Evolutionary conservation across 148 eudicot genomes (phyloP), one percentile per base, ranked within the genome.

Genomic region (Cornus kousa): DNA sequence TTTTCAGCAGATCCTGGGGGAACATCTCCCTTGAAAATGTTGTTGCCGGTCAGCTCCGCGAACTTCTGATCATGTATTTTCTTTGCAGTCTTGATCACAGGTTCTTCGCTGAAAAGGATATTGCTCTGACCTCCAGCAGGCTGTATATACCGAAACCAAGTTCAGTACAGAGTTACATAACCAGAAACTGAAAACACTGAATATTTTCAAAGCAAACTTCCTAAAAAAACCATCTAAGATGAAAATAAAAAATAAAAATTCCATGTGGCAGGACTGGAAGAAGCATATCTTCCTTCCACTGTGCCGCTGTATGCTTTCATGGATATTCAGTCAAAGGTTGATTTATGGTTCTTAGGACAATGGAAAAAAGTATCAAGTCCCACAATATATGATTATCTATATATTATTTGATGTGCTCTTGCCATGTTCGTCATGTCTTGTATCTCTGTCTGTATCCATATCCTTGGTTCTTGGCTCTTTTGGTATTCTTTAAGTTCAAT

Each of bases 111-210:
- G 10, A 95, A 93, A 60, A 89, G 76, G 70, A 93, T 95, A 80
- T 91, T 95, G 55, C 97, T 93, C 74, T 91, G 97, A 53, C 98
- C 98, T 73, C 97, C 97, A 70, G 97, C 92, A 84, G 93, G 94
- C 98, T 95, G 37, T 80, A 87, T 65, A 74, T n/a, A 28, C 7
- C 7, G 13, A 12, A 33, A 70, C 2, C 35, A 74, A 57, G 43
- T 74, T 74, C 32, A 67, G 55, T 31, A 68, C 23, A 28, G 20
- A 57, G 17, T 74, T 31, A 32, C 33, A 24, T 0, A 66, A 14
- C 43, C 67, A n/a, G 5, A 1, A 20, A 73, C 53, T 11, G 12
- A 48, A 48, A 48, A 48, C 11, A 48, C 12, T 48, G 1, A 4
- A 48, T 48, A 48, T 48, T 48, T 11, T 48, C 9, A 48, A 48